Evolutionary conservation across 306 rosid species (phyloP).

Genomic region (Gastrolobium villosum): DNA sequence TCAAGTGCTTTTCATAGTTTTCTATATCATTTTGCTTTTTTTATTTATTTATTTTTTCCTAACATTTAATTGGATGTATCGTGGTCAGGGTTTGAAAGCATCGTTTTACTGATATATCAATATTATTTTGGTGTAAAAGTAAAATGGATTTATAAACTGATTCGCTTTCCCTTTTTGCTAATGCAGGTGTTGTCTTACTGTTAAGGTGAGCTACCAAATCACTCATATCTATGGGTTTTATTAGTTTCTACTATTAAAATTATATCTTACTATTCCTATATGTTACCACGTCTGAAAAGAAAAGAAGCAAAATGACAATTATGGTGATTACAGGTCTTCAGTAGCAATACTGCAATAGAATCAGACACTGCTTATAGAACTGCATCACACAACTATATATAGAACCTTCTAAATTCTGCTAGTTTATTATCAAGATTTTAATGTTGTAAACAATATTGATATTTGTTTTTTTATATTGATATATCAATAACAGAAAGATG

Average conservation of each 20-base stretch:
- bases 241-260: slow-evolving; percentile 27
- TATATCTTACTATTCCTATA: slow-evolving; percentile 16
- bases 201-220: slow-evolving; percentile 72
- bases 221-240: slow-evolving; percentile 25
- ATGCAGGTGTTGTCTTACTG: slow-evolving; percentile 97
- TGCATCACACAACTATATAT: neutral
- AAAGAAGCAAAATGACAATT: slow-evolving; percentile 1
- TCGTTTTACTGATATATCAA: too few species aligned
- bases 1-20: too few species aligned
- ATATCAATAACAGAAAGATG: too few species aligned
- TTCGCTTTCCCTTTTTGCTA: slow-evolving; percentile 43
- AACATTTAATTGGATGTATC: too few species aligned
- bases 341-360: neutral
- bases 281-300: neutral
- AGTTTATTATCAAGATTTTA: neutral
- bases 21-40: too few species aligned
- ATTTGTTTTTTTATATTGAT: neutral
- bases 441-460: neutral
- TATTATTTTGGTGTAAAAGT: neutral
- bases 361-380: neutral
- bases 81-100: too few species aligned
- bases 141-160: slow-evolving; percentile 42
- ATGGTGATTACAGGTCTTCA: neutral
- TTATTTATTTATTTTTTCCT: too few species aligned
- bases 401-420: slow-evolving; percentile 28